Base-by-base conservation (phyloP, 345 rosid genomes). In the Clarkia xantiana region DNA sequence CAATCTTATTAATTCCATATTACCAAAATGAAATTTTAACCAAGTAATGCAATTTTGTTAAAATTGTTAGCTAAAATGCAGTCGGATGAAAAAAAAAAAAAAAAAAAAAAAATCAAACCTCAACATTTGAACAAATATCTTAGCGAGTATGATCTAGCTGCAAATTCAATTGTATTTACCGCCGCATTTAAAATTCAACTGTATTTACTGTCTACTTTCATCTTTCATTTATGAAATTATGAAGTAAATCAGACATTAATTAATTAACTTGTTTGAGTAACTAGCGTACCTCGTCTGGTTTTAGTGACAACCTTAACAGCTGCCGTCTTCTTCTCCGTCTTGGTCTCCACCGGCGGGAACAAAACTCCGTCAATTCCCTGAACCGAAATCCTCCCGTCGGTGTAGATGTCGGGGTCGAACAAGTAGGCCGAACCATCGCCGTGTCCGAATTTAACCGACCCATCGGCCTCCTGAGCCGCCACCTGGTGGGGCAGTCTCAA, bases 331-430 rank as follows among this genome's bases (percentile, higher is more conserved):
- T 63, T 53, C 22, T 48, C 62, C 18, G 38, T 52, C 34, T 54
- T 58, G 38, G 74, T 59, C 52, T 83, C 89, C 23, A 71, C 80
- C 55, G 49, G 57, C 43, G 94, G 90, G 25, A 86, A 74, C 69
- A 91, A 63, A 29, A 91, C 94, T 18, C 82, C 82, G 43, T 91
- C 98, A 3, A 91, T 76, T 38, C 98, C 98, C 58, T 86, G 96
- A 38, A 86, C 96, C 1, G 96, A 86, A 52, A 91, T 91, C 63
- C 96, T 63, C 11, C 96, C 95, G 39, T 91, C 98, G 2, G 90
- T 84, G 53, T 80, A 86, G 41, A 91, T 86, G 58, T 91, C 98
- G n/a, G 98, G 98, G 39, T 91, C 98, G 40, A 81, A 86, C 69
- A 91, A 57, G 54, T 91, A 86, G 10, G 90, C 96, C 0, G 87